Evolutionary conservation across 148 eudicot species (phyloP), one percentile per base, ranked within the genome.

Genomic region (Amaranthus hypochondriacus): DNA sequence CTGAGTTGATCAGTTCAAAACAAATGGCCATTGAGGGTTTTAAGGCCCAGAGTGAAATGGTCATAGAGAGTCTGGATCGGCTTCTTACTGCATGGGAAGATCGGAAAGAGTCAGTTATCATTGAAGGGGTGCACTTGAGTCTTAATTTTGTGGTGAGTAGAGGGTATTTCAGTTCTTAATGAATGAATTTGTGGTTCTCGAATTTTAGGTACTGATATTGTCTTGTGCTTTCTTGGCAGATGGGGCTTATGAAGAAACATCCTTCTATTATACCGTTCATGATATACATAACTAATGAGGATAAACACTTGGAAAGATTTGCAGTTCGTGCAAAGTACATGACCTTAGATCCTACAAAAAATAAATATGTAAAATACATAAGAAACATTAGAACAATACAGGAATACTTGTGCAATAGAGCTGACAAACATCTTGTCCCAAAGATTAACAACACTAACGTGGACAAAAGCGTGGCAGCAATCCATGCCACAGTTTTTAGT

Each of bases 11-110:
- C 15, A 84, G 97, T 78, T 83, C 89, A 39, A 94, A 84, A 67
- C 93, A 88, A 86, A 89, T 94, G 97, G 98, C 98, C 1, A 64
- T 94, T 56, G 98, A 94, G 81, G 98, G 98, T 64, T 94, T 84
- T 68, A 94, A 91, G 85, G 98, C 98, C 78, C 98, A 94, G 72
- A 94, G 98, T 86, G 98, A 94, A 79, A 94, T 94, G 98, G 97
- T 94, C 57, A 94, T 94, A 75, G 98, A 94, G 69, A 89, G 96
- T 81, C 98, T 94, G 73, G 98, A 94, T 70, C 89, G 98, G 43
- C 79, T 94, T 67, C 86, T 94, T 62, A 89, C 92, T 81, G 89
- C 89, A 12, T 94, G 98, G 98, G 98, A 94, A 86, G 93, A 94
- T 50, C 71, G 98, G 72, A 94, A 91, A 75, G 96, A 94, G 82